These are phyloP conservation scores for Aspergillus neotritici DNA, from an alignment of 2,329 filamentous ascomycete species.

Conservation along the genomic window DNA sequence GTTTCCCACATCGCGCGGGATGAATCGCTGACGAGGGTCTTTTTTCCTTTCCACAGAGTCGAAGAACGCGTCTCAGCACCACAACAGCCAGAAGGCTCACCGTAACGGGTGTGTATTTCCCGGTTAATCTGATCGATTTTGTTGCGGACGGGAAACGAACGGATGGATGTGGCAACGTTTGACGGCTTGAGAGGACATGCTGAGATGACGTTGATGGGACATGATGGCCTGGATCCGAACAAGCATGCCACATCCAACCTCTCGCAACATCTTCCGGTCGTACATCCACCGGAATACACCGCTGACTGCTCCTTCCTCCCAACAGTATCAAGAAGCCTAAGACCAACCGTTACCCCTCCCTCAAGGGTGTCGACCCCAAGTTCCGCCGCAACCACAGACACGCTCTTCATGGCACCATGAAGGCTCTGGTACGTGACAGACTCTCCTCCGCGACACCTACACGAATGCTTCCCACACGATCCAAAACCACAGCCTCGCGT, in stretches of 20 bases:
- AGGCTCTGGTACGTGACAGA: constrained; percentile 73
- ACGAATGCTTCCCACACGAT: neutral
- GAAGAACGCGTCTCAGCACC: constrained; percentile 99
- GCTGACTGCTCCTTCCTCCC: constrained; percentile 20
- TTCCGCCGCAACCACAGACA: constrained; percentile 99
- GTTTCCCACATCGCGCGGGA: neutral
- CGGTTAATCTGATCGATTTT: constrained; percentile 6
- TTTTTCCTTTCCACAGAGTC: constrained; percentile 62
- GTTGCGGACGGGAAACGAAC: neutral
- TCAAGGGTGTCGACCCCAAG: constrained; percentile 99
- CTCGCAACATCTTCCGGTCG: neutral
- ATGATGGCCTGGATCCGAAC: neutral
- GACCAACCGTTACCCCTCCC: constrained; percentile 96
- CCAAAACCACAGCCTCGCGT: neutral
- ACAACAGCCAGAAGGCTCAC: constrained; percentile 98
- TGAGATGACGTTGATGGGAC: neutral
- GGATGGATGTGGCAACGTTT: constrained; percentile 4
- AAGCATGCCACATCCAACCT: constrained; percentile 1
- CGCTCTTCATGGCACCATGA: constrained; percentile 97
- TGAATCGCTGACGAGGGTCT: constrained; percentile 22
- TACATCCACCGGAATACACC: constrained; percentile 2
- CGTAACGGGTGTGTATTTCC: constrained; percentile 78
- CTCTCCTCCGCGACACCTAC: neutral
- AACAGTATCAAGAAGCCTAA: constrained; percentile 99
- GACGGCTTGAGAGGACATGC: neutral